Evolutionary conservation across 2,329 filamentous ascomycete genomes (phyloP), one percentile per base, ranked within the genome.

Genomic region (Fulvia fulva): DNA sequence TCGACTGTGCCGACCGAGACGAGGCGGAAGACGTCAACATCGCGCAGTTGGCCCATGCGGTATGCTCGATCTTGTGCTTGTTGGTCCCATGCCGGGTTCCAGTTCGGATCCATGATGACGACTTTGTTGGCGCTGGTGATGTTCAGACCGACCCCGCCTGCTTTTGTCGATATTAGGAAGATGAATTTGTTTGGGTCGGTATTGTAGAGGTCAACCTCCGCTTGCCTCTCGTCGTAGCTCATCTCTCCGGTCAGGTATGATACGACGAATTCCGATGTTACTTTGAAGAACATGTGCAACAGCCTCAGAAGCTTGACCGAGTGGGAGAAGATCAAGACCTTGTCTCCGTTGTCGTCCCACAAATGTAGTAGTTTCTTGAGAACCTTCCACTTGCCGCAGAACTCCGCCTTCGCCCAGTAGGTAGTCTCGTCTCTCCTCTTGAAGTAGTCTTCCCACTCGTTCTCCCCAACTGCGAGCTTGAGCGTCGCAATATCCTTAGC

Each of bases 81-180:
- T 0, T 97, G 81, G 68, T 99, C 94, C 65, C 94, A 93, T 1
- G 90, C 85, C 0, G 94, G 94, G 65, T 99, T 99, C 94, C 94
- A 99, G 68, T 97, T 94, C 0, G 94, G 94, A 71, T 97, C 94
- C 50, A 97, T 87, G 34, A 99, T 90, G 43, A 99, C 93, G 0
- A 99, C 94, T 75, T 97, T 97, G 76, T 99, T 99, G 1, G 94
- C 94, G 1, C 91, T 94, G 0, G 93, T 96, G 70, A 99, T 97
- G 71, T 99, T 99, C 26, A 99, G 80, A 0, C 94, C 94, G 0
- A 97, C 89, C 4, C 94, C 94, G 23, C 94, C 94, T 2, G 94
- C 92, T 70, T 89, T 90, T 6, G 94, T 97, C 22, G 90, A 96
- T 68, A 99, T 97, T 21, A 99, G 80, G 67, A 99, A 99, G 5